These are phyloP conservation scores for Akanthomyces dipterigenus DNA, from an alignment of 2,329 filamentous ascomycete genomes.

Conservation along the genomic window DNA sequence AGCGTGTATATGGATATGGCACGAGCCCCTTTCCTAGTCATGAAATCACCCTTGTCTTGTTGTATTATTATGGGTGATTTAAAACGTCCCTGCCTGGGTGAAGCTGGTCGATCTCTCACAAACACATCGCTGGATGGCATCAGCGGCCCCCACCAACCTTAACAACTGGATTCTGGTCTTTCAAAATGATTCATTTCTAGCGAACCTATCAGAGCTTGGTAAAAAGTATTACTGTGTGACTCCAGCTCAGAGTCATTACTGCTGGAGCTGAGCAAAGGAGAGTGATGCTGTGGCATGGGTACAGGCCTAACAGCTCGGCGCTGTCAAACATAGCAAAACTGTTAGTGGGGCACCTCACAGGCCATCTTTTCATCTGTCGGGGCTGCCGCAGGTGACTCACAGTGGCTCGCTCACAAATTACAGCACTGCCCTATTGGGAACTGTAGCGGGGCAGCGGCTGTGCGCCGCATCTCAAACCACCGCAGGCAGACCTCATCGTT, in stretches of 20 bases:
- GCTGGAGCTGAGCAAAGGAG: background rate
- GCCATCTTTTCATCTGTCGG: no score
- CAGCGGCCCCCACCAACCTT: background rate
- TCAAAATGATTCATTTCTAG: slow-evolving; percentile 3
- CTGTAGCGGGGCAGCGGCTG: background rate
- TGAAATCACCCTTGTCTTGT: no score
- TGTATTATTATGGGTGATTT: no score
- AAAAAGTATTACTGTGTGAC: background rate
- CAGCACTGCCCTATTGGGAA: slow-evolving; percentile 1
- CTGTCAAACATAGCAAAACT: no score
- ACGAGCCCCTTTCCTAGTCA: no score
- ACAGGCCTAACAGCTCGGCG: background rate
- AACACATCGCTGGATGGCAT: background rate
- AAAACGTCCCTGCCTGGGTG: no score
- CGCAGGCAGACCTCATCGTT: background rate
- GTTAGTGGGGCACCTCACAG: background rate
- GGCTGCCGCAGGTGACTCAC: background rate
- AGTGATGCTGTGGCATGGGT: background rate
- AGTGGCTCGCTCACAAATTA: background rate
- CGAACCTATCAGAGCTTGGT: background rate
- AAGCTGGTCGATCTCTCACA: background rate
- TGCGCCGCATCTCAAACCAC: background rate
- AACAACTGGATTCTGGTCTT: background rate
- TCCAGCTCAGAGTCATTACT: background rate
- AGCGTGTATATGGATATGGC: no score